Evolutionary conservation across 2,329 filamentous ascomycete genomes (phyloP).

Genomic region (Hypoxylon sp.): DNA sequence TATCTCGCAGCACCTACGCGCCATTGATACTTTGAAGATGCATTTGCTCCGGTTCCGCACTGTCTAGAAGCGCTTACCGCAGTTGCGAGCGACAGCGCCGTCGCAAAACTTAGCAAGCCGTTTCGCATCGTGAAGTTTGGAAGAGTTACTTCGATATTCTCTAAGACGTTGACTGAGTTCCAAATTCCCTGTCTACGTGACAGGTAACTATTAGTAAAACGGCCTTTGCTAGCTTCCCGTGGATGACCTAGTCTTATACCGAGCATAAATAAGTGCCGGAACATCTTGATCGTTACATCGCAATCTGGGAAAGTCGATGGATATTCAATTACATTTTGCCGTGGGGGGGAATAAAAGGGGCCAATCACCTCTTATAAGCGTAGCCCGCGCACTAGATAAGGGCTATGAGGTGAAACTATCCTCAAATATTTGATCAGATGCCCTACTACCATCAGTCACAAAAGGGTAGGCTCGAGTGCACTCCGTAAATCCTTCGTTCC

Average conservation of each 20-base stretch:
- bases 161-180: slow-evolving; percentile 6
- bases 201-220: slow-evolving; percentile 10
- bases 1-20: slow-evolving; percentile 53
- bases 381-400: slow-evolving; percentile 9
- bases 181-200: slow-evolving; percentile 11
- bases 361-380: slow-evolving; percentile 14
- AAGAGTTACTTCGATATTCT: slow-evolving; percentile 11
- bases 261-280: slow-evolving; percentile 34
- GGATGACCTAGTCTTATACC: slow-evolving; percentile 31
- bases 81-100: slow-evolving; percentile 31
- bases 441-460: no score
- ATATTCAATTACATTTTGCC: slow-evolving; percentile 39
- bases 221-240: slow-evolving; percentile 1
- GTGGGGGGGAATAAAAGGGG: slow-evolving; percentile 7
- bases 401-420: not conserved
- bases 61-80: slow-evolving; percentile 46
- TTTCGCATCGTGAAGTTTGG: slow-evolving; percentile 60
- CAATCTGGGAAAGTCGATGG: slow-evolving; percentile 38
- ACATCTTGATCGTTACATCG: slow-evolving; percentile 33
- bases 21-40: slow-evolving; percentile 48
- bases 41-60: slow-evolving; percentile 43
- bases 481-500: not conserved
- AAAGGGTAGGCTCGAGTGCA: not conserved
- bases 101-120: slow-evolving; percentile 32
- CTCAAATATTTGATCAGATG: not conserved